These are phyloP conservation scores for Dictyostelium firmibasis DNA, from an alignment of 78 protist genomes.

Conservation along the genomic window DNA sequence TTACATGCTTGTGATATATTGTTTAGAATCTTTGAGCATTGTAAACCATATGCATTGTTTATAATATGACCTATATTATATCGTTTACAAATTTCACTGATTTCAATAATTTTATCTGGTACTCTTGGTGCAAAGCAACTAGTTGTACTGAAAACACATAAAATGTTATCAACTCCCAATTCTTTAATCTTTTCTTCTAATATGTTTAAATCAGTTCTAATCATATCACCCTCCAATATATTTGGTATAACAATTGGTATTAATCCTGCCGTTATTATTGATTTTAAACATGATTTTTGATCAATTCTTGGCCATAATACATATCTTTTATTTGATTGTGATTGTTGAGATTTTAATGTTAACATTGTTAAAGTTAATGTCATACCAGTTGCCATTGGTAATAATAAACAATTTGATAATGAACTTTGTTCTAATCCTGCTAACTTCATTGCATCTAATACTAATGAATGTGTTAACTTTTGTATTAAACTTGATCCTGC, in stretches of 20 bases:
- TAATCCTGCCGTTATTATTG: constrained; percentile 93
- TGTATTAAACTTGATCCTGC: constrained; percentile 99
- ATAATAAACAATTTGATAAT: constrained; percentile 68
- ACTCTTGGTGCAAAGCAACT: constrained; percentile 98
- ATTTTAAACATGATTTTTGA: constrained; percentile 98
- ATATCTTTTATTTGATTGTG: neutral
- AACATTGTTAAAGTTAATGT: constrained; percentile 88
- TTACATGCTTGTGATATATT: constrained; percentile 33
- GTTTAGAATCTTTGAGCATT: constrained; percentile 71
- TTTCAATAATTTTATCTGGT: constrained; percentile 91
- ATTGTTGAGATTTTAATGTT: constrained; percentile 64
- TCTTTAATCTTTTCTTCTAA: constrained; percentile 43
- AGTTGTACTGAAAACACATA: constrained; percentile 96
- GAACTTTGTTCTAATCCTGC: constrained; percentile 55
- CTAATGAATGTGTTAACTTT: constrained; percentile 83
- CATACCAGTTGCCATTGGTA: constrained; percentile 99
- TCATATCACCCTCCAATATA: constrained; percentile 81
- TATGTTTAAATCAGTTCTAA: constrained; percentile 76
- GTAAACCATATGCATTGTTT: constrained; percentile 99
- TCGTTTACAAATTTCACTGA: constrained; percentile 89
- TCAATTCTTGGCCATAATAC: constrained; percentile 99
- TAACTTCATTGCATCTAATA: constrained; percentile 78
- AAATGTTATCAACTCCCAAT: constrained; percentile 83
- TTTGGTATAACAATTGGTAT: constrained; percentile 87
- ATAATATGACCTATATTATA: constrained; percentile 92